These are phyloP conservation scores for Blastobotrys capitulatus DNA, from an alignment of 1,139 yeast species.

Conservation along the genomic window DNA sequence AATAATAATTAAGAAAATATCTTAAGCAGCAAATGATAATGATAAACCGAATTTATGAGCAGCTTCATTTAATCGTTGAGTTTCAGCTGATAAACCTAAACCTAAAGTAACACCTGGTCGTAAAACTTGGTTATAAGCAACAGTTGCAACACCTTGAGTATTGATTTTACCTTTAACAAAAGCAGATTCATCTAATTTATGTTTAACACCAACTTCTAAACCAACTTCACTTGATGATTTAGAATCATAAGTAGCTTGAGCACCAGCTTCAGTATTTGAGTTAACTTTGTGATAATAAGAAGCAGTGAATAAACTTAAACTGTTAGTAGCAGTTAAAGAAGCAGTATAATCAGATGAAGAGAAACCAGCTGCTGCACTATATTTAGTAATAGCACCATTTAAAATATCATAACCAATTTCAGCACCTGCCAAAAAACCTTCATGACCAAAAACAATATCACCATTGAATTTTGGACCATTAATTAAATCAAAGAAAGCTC, in stretches of 20 bases:
- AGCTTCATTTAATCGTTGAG: conserved; percentile 92
- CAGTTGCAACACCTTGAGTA: conserved; percentile 92
- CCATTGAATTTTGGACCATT: conserved; percentile 96
- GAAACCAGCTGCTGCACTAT: conserved; percentile 94
- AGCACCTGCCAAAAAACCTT: conserved; percentile 95
- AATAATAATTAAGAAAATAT: neutral
- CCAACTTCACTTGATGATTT: conserved; percentile 62
- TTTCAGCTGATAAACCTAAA: conserved; percentile 95
- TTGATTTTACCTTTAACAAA: conserved; percentile 96
- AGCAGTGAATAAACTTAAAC: conserved; percentile 87
- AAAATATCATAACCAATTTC: conserved; percentile 95
- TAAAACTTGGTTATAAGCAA: conserved; percentile 90
- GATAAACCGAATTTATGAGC: conserved; percentile 98
- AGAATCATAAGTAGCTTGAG: conserved; percentile 95
- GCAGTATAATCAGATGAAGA: conserved; percentile 82
- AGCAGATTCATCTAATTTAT: conserved; percentile 78
- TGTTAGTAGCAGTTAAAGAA: conserved; percentile 83
- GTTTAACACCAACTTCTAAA: conserved; percentile 95
- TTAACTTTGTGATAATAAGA: conserved; percentile 96
- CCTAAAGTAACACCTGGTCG: conserved; percentile 98
- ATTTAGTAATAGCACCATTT: conserved; percentile 87
- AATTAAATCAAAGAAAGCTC: conserved; percentile 90
- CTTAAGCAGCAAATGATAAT: conserved; percentile 76
- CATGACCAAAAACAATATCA: conserved; percentile 92
- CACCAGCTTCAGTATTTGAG: conserved; percentile 92